phyloP scores from a whole-genome alignment of 139 green algal species.

The Picochlorum sp. region DNA sequence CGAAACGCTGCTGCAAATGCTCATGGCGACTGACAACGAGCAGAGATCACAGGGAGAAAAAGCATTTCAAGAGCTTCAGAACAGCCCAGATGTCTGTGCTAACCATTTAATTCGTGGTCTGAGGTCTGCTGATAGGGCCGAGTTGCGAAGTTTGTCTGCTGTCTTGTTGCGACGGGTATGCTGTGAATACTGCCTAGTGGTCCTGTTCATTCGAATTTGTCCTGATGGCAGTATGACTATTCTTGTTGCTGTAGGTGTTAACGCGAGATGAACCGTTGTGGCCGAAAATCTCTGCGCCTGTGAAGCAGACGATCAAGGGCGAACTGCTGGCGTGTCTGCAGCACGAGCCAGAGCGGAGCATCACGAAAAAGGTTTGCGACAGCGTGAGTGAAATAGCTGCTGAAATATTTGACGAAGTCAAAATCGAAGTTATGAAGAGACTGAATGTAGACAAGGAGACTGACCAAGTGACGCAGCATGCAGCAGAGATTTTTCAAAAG shows the following conservation, averaged over 20 bases:
- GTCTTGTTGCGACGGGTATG: constrained; percentile 72
- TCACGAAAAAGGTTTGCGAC: constrained; percentile 65
- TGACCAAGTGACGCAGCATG: constrained; percentile 67
- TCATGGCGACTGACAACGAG: constrained; percentile 76
- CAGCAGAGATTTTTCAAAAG: constrained; percentile 32
- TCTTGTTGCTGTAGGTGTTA: constrained; percentile 39
- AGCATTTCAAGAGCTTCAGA: constrained; percentile 33
- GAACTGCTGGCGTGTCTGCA: constrained; percentile 55
- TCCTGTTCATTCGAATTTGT: background rate
- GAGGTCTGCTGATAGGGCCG: constrained; percentile 30
- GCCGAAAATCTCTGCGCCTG: constrained; percentile 29
- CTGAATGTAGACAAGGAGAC: background rate
- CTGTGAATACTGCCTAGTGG: background rate
- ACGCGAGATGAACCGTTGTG: constrained; percentile 66
- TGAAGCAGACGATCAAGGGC: constrained; percentile 45
- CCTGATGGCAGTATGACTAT: background rate
- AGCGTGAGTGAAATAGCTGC: constrained; percentile 73
- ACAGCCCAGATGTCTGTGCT: constrained; percentile 48
- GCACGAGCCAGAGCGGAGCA: constrained; percentile 36
- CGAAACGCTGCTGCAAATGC: constrained; percentile 57
- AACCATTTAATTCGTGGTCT: constrained; percentile 39
- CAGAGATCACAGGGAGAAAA: constrained; percentile 20
- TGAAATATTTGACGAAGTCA: constrained; percentile 28
- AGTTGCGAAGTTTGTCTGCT: constrained; percentile 59
- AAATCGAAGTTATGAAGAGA: background rate